Base-by-base conservation (phyloP, 2,329 filamentous ascomycete genomes). In the Penicillium sumatraense region DNA sequence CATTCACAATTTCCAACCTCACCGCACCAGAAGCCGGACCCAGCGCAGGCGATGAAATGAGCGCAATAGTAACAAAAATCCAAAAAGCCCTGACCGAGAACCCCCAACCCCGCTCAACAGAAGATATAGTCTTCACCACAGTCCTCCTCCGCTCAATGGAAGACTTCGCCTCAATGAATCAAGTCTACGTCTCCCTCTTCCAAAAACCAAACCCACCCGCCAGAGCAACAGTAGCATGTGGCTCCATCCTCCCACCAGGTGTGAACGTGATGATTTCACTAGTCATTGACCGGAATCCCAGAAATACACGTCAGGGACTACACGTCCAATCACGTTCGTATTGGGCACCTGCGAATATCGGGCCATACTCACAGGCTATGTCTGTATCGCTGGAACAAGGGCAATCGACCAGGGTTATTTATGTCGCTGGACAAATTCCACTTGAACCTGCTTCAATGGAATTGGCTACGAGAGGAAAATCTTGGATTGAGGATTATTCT, bases 341-440 rank as follows among this genome's bases (percentile, higher is more conserved):
- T 80, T 99, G 95, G 95, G 95, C 95, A 0, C 95, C 95, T 0
- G 93, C 95, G 18, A 98, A 98, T 68, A 98, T 99, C 51, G 95
- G 95, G 0, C 95, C 95, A 0, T 98, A 98, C 74, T 97, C 93
- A 53, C 95, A 99, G 76, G 91, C 92, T 3, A 86, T 95, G 10
- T 67, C 80, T 8, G 55, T 70, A 8, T 62, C 66, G 3, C 49
- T 70, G 24, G 58, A 67, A 18, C 68, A 3, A 8, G 5, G 69
- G 10, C 50, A 60, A 24, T 11, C 9, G 29, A 64, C 65, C 38
- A 68, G 69, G 7, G 51, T 83, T 9, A 79, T 93, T 14, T 87
- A 86, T 51, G 81, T 97, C 31, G 93, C 95, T 0, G 95, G 95
- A 0, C 95, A 98, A 74, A 97, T 99, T 47, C 91, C 93, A 1